A percentile compares a stretch with the other conserved stretches of the same genome.
phyloP scores from a whole-genome alignment of 495 filamentous ascomycete species.

The Xylaria curta region DNA sequence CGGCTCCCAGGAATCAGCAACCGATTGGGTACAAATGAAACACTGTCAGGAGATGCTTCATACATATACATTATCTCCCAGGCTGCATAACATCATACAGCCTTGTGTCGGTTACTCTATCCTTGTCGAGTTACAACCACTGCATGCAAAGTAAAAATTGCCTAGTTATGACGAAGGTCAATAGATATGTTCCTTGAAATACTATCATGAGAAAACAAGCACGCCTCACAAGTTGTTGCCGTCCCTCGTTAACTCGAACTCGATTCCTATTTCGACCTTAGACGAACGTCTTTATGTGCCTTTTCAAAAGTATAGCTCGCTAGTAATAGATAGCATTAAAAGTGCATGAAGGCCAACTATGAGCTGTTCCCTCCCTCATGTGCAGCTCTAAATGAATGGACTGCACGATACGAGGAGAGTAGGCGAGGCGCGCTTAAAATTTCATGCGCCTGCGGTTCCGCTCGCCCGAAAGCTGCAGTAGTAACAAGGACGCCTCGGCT shows the following conservation, averaged over 20 bases:
- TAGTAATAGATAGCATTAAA: not conserved
- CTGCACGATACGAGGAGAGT: not conserved
- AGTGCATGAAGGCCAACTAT: not conserved
- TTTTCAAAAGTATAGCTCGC: not conserved
- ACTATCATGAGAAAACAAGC: not conserved
- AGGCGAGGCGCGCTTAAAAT: not conserved
- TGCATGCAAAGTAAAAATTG: not conserved
- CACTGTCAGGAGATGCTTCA: not conserved
- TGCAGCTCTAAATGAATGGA: not conserved
- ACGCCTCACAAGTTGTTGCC: not conserved
- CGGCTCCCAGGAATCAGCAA: constrained; percentile 4
- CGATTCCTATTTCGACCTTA: not conserved
- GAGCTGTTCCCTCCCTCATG: not conserved
- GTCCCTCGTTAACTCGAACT: not conserved
- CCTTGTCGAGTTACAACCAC: not conserved
- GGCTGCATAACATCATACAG: constrained; percentile 1
- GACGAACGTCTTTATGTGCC: not conserved
- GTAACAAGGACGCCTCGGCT: not conserved
- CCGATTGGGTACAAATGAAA: constrained; percentile 12
- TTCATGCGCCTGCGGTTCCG: constrained; percentile 3
- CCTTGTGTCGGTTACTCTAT: not conserved
- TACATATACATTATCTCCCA: not conserved
- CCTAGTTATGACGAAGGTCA: not conserved
- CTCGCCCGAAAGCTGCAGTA: constrained; percentile 9
- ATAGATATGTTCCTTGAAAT: not conserved